Evolutionary conservation across 2,329 filamentous ascomycete genomes (phyloP).

Genomic region (Diaporthe citri): DNA sequence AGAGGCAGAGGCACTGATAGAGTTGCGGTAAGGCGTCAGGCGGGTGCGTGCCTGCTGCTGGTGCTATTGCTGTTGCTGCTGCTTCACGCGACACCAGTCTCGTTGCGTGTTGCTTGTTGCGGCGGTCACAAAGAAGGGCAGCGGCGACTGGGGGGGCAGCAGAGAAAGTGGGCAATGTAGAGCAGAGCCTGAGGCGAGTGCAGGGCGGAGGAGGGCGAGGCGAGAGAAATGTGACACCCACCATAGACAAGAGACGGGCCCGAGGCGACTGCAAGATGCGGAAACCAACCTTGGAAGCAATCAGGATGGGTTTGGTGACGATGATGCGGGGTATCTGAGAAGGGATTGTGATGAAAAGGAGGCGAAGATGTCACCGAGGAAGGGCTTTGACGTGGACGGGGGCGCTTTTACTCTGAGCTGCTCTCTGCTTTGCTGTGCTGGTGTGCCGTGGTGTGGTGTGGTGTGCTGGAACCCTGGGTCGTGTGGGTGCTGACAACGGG

Average conservation of each 20-base stretch:
- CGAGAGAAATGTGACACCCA: constrained; percentile 29
- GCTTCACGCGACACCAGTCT: constrained; percentile 36
- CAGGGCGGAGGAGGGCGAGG: constrained; percentile 1
- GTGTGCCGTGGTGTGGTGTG: constrained; percentile 24
- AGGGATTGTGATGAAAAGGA: constrained; percentile 34
- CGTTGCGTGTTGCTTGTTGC: constrained; percentile 28
- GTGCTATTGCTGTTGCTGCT: constrained; percentile 5
- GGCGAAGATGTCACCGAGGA: constrained; percentile 35
- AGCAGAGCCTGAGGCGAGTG: constrained; percentile 13
- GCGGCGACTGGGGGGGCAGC: constrained; percentile 20
- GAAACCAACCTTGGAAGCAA: constrained; percentile 31
- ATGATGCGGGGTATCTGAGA: constrained; percentile 38
- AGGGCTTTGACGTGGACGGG: constrained; percentile 34
- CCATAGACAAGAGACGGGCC: constrained; percentile 22
- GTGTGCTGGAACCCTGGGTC: constrained; percentile 14
- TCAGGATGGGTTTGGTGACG: constrained; percentile 32
- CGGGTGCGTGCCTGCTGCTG: constrained; percentile 20
- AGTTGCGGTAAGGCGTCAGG: constrained; percentile 23
- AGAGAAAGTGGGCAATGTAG: constrained; percentile 20
- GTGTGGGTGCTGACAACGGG: constrained; percentile 23
- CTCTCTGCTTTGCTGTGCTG: constrained; percentile 5
- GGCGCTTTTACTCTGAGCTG: constrained; percentile 29
- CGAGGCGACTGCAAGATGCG: constrained; percentile 18
- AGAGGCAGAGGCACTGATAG: constrained; percentile 23
- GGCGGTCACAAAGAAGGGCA: constrained; percentile 31